Conservation (phyloP, 352 stramenopile species). For the Phytophthora agathidicida region DNA sequence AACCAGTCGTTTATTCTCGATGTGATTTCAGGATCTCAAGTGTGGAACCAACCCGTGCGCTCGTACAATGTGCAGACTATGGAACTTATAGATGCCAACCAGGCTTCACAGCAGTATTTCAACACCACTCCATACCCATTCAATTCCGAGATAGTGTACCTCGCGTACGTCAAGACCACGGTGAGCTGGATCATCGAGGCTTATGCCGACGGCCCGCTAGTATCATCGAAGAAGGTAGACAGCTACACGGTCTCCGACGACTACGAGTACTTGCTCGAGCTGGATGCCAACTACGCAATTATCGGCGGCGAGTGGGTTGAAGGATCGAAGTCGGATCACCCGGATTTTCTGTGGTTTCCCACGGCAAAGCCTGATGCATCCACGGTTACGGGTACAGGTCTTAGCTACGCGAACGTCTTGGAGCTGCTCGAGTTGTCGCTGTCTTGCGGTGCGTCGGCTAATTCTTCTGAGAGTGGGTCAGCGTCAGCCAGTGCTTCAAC, state of each 20-base stretch:
- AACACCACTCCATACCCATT: constrained; percentile 48
- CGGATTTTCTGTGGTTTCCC: constrained; percentile 47
- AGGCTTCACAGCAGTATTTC: constrained; percentile 43
- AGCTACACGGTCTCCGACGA: constrained; percentile 32
- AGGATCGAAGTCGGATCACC: constrained; percentile 31
- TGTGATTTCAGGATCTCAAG: constrained; percentile 32
- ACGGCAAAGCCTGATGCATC: constrained; percentile 33
- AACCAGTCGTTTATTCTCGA: constrained; percentile 58
- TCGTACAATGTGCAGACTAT: constrained; percentile 45
- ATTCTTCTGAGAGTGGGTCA: constrained; percentile 1
- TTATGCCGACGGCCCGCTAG: constrained; percentile 43
- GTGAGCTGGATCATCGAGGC: constrained; percentile 58
- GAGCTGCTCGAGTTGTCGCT: constrained; percentile 33
- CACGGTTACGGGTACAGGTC: constrained; percentile 29
- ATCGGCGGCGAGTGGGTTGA: constrained; percentile 49
- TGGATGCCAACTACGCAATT: constrained; percentile 42
- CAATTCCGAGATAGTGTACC: constrained; percentile 41
- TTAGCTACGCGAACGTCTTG: constrained; percentile 41
- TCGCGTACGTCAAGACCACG: constrained; percentile 50
- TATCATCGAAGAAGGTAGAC: constrained; percentile 30
- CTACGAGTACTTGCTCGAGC: constrained; percentile 48
- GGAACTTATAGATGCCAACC: constrained; percentile 31
- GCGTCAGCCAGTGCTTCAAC: constrained; percentile 2
- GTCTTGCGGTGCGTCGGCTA: constrained; percentile 15
- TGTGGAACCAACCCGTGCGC: constrained; percentile 68